phyloP scores from a whole-genome alignment of 1,284 basidiomycete genomes.

The Paramarasmius palmivorus region DNA sequence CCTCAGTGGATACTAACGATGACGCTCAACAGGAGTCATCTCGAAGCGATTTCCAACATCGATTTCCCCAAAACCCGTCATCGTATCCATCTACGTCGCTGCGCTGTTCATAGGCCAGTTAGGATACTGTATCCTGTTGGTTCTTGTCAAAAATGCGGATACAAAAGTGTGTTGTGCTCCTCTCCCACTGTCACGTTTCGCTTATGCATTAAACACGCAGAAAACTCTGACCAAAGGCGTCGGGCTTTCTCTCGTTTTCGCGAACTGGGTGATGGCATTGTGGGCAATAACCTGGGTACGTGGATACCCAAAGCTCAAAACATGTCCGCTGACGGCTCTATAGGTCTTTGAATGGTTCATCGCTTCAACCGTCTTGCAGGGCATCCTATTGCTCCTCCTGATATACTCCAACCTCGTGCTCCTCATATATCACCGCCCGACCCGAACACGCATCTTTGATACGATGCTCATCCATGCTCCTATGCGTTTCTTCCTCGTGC shows the following conservation, averaged over 20 bases:
- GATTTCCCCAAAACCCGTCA: constrained; percentile 65
- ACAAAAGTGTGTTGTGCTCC: constrained; percentile 61
- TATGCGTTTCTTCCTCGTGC: constrained; percentile 67
- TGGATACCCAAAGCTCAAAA: neutral
- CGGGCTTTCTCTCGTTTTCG: constrained; percentile 74
- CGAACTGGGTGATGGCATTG: constrained; percentile 81
- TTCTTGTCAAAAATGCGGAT: constrained; percentile 69
- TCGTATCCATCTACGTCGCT: constrained; percentile 69
- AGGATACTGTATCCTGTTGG: constrained; percentile 79
- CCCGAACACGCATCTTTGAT: constrained; percentile 56
- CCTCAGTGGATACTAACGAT: constrained; percentile 22
- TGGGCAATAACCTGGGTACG: constrained; percentile 85
- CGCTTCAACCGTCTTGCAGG: constrained; percentile 59
- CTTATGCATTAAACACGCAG: constrained; percentile 30
- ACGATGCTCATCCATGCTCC: constrained; percentile 74
- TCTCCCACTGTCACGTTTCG: neutral
- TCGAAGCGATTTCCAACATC: constrained; percentile 63
- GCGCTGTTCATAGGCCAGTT: constrained; percentile 65
- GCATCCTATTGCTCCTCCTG: constrained; percentile 57
- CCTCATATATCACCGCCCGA: constrained; percentile 64
- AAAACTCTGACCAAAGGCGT: constrained; percentile 73
- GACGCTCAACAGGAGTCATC: constrained; percentile 42
- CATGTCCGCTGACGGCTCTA: constrained; percentile 1
- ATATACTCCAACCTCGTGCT: constrained; percentile 70
- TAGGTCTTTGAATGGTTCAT: constrained; percentile 66